These are phyloP conservation scores for Metschnikowia peoriensis DNA, from an alignment of 805 yeast species.

Conservation along the genomic window DNA sequence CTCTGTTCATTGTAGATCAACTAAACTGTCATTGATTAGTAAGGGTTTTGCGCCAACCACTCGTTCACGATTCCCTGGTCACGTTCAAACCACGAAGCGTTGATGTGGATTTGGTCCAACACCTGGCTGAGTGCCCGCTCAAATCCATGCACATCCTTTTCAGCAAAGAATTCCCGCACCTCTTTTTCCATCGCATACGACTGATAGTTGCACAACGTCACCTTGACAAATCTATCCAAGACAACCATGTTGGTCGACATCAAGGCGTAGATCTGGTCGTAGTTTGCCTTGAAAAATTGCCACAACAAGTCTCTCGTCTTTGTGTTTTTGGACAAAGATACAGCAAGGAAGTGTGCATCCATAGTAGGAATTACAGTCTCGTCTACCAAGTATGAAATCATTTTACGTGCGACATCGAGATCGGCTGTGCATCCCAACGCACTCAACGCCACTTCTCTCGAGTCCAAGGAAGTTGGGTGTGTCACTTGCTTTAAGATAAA, in stretches of 20 bases:
- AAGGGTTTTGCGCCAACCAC: conserved; percentile 37
- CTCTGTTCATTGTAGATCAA: no score
- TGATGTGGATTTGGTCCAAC: conserved; percentile 52
- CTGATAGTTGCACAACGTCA: conserved; percentile 36
- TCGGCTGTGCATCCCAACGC: conserved; percentile 51
- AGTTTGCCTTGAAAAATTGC: conserved; percentile 49
- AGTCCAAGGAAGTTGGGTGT: conserved; percentile 54
- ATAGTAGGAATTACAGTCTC: conserved; percentile 49
- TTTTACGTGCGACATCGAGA: conserved; percentile 30
- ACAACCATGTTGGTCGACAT: conserved; percentile 52
- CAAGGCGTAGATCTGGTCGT: conserved; percentile 40
- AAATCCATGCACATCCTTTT: conserved; percentile 51
- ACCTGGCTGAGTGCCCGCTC: conserved; percentile 54
- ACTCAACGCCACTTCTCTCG: conserved; percentile 54
- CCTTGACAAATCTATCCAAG: conserved; percentile 46
- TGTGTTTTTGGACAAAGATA: conserved; percentile 46
- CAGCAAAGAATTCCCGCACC: conserved; percentile 42
- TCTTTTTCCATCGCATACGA: conserved; percentile 22
- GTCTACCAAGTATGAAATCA: conserved; percentile 42
- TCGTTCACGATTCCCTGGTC: conserved; percentile 40
- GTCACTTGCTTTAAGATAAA: conserved; percentile 46
- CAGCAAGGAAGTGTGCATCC: conserved; percentile 56
- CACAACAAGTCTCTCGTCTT: conserved; percentile 45
- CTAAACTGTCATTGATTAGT: not conserved
- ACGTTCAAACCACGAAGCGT: conserved; percentile 50